phyloP scores from a whole-genome alignment of 2,329 filamentous ascomycete genomes.

The Alternaria triticina region DNA sequence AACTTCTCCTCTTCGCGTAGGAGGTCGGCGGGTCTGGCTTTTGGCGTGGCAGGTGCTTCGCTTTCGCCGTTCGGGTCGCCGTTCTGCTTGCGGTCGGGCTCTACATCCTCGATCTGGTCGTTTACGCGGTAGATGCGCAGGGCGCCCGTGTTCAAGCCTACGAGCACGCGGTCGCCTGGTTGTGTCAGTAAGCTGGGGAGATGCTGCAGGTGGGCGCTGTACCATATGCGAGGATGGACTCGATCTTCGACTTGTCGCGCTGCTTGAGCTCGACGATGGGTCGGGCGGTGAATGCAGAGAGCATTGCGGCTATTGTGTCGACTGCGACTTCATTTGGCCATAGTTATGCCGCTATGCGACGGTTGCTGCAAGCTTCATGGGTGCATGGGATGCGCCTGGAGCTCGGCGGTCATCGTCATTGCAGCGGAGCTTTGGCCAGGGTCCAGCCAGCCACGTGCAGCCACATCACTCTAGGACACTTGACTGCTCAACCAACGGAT shows the following conservation, averaged over 20 bases:
- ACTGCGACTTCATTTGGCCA: conserved; percentile 19
- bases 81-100: conserved; percentile 41
- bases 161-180: conserved; percentile 83
- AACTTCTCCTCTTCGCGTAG: conserved; percentile 94
- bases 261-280: conserved; percentile 96
- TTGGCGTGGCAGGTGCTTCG: conserved; percentile 46
- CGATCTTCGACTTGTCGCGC: conserved; percentile 96
- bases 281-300: conserved; percentile 95
- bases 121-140: conserved; percentile 93
- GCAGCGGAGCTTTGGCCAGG: conserved; percentile 21
- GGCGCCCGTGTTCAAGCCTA: conserved; percentile 87
- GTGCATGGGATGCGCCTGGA: conserved; percentile 11
- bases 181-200: conserved; percentile 22
- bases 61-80: conserved; percentile 51
- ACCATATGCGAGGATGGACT: conserved; percentile 92
- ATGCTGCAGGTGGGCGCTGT: conserved; percentile 30
- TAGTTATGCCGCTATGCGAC: conserved; percentile 23
- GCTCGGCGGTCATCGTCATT: conserved; percentile 33
- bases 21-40: conserved; percentile 70
- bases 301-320: conserved; percentile 63
- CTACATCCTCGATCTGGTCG: conserved; percentile 59
- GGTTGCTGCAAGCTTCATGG: conserved; percentile 30
- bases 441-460: conserved; percentile 22
- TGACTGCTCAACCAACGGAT: background rate
- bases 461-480: background rate